Percentiles rank a stretch among this genome's conserved stretches.
phyloP scores from a whole-genome alignment of 2,329 filamentous ascomycete species.

The Aurifilum marmelostoma region DNA sequence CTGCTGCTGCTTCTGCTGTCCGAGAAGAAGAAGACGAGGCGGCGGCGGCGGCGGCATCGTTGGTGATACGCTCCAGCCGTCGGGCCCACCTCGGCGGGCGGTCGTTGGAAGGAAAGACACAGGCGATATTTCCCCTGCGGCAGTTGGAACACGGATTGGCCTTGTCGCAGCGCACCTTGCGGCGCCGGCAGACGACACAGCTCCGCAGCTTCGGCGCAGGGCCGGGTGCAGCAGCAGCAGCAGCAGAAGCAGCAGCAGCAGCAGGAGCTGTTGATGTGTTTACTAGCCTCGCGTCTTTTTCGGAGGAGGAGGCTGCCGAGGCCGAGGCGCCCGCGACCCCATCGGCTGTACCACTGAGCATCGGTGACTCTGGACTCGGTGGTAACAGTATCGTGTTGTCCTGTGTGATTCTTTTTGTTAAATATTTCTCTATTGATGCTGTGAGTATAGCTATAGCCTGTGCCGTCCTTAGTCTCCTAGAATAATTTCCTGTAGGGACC shows the following conservation, averaged over 20 bases:
- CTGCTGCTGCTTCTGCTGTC: slow-evolving; percentile 36
- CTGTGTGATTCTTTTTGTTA: neutral
- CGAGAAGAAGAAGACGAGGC: neutral
- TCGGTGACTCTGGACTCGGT: neutral
- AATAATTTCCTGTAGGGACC: neutral
- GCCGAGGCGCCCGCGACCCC: slow-evolving; percentile 17
- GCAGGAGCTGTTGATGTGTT: slow-evolving; percentile 5
- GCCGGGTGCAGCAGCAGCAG: slow-evolving; percentile 8
- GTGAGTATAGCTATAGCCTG: neutral
- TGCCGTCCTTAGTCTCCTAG: neutral
- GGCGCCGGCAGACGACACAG: slow-evolving; percentile 54
- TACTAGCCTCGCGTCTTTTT: slow-evolving; percentile 31
- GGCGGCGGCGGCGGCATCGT: slow-evolving; percentile 30
- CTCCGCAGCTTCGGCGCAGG: slow-evolving; percentile 45
- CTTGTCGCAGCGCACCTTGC: slow-evolving; percentile 63
- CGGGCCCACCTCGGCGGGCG: slow-evolving; percentile 58
- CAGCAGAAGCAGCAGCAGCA: neutral
- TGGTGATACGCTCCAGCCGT: slow-evolving; percentile 48
- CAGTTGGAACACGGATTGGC: slow-evolving; percentile 60
- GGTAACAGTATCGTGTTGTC: neutral
- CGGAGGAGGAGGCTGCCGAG: slow-evolving; percentile 27
- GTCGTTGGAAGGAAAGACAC: slow-evolving; percentile 53
- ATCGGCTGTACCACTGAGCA: neutral
- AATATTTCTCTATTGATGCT: neutral
- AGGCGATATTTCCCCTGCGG: slow-evolving; percentile 55